Base-by-base conservation (phyloP, 2,329 filamentous ascomycete species). In the Geosmithia putterillii region DNA sequence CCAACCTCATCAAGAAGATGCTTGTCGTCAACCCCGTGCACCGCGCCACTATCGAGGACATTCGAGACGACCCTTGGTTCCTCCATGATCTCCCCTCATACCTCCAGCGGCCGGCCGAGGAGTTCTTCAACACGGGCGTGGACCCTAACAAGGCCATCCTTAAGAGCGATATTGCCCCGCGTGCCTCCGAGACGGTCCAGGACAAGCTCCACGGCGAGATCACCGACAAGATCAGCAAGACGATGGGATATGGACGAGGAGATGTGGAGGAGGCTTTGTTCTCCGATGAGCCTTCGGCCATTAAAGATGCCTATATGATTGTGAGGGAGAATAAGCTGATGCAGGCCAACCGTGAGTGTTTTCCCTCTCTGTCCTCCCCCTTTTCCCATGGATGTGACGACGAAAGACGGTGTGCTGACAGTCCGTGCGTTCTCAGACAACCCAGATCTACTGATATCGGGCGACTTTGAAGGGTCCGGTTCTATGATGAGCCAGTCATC, bases 291-390 rank as follows among this genome's bases (percentile, higher is more conserved):
- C 92, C 92, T 12, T 96, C 89, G 46, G 89, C 92, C 10, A 95
- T 98, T 70, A 98, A 98, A 66, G 92, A 98, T 64, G 92, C 92
- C 1, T 98, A 96, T 66, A 81, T 95, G 65, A 98, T 98, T 60
- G 87, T 98, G 21, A 80, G 90, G 43, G 92, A 98, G 63, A 96
- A 96, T 59, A 92, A 95, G 61, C 76, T 96, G 59, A 96, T 96
- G 89, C 85, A 89, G 60, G 82, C 81, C 44, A 94, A 88, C 60
- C 88, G 86, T 94, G 70, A 78, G 86, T 79, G 41, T 21, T 18
- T 22, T 19, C 37, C 20, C 37, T 4, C 6, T 32, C 28, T 25
- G 7, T 25, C 23, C 23, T 25, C 23, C 23, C 6, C 6, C 23
- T 10, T 25, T 25, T 43, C 14, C 17, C 46, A 52, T 38, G 22